These are phyloP conservation scores for maize (Zea mays) DNA, from an alignment of 176 grass and related monocot genomes.

Conservation along the genomic window Zm-B73-REFERENCE-NAM-5.0 NC_050098.1:99017001-99017500, in stretches of 20 bases:
- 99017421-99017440: conserved; percentile 70
- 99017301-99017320: background rate
- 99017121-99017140: background rate
- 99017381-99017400: conserved; percentile 35
- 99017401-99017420: conserved; percentile 81
- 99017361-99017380: conserved; percentile 12
- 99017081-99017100: conserved; percentile 40
- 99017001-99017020: conserved; percentile 19
- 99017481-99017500: conserved; percentile 83
- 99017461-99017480: conserved; percentile 46
- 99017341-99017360: conserved; percentile 15
- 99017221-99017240: conserved; percentile 8
- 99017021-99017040: conserved; percentile 15
- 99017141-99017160: background rate
- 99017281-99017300: background rate
- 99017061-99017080: conserved; percentile 55
- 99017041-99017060: conserved; percentile 60
- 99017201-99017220: conserved; percentile 5
- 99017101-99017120: conserved; percentile 64
- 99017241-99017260: conserved; percentile 11
- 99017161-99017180: conserved; percentile 13
- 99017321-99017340: conserved; percentile 4
- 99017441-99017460: conserved; percentile 56
- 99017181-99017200: conserved; percentile 23
- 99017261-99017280: conserved; percentile 6